phyloP scores from a whole-genome alignment of 768 basidiomycete genomes.

The Boletus rufocinnamomeus region DNA sequence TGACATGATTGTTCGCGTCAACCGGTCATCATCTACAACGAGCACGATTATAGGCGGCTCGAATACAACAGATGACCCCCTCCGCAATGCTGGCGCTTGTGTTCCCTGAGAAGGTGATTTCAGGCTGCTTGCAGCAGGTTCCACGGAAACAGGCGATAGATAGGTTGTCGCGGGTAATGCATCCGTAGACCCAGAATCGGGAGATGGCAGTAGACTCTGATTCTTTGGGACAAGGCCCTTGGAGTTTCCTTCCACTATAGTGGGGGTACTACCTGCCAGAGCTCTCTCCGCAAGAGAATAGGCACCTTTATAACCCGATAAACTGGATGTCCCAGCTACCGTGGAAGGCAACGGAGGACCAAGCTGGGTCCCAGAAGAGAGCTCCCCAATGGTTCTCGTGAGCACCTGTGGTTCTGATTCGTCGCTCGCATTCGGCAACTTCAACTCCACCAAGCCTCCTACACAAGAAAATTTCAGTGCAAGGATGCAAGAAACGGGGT shows the following conservation, averaged over 20 bases:
- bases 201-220: not conserved
- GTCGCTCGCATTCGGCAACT: conserved; percentile 42
- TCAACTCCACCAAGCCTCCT: conserved; percentile 63
- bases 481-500: not conserved
- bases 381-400: conserved; percentile 46
- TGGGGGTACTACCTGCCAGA: conserved; percentile 3
- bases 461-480: conserved; percentile 1
- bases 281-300: conserved; percentile 1
- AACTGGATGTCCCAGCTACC: not conserved
- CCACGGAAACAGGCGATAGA: conserved; percentile 4
- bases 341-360: conserved; percentile 22
- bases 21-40: conserved; percentile 81
- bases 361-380: conserved; percentile 40
- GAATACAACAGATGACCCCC: conserved; percentile 30
- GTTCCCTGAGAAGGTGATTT: conserved; percentile 18
- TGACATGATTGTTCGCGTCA: conserved; percentile 81
- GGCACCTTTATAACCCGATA: not conserved
- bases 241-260: conserved; percentile 7
- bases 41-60: conserved; percentile 63
- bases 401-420: conserved; percentile 35
- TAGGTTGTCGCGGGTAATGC: not conserved
- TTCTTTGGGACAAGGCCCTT: not conserved
- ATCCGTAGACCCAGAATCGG: conserved; percentile 8
- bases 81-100: conserved; percentile 13
- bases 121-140: conserved; percentile 10